Percentiles rank a stretch among this genome's conserved stretches.
Evolutionary conservation across 2,329 filamentous ascomycete genomes (phyloP).

Genomic region (Tympanopsis confertula): DNA sequence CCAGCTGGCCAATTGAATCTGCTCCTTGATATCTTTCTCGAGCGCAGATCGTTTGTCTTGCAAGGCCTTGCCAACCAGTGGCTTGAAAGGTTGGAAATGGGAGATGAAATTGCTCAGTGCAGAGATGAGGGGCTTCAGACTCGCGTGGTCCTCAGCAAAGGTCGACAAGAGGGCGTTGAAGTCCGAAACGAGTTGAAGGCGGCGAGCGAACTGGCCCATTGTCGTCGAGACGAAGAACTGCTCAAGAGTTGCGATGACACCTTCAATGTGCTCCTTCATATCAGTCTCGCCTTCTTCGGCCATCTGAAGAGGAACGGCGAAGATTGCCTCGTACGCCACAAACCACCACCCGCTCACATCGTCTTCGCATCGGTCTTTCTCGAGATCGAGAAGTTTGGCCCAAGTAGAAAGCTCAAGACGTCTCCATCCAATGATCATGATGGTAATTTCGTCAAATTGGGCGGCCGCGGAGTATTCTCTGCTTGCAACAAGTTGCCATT

Average conservation of each 20-base stretch:
- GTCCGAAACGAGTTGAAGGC: constrained; percentile 59
- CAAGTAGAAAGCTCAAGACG: constrained; percentile 85
- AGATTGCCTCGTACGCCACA: constrained; percentile 79
- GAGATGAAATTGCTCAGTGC: constrained; percentile 66
- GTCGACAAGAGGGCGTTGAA: constrained; percentile 53
- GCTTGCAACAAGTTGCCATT: constrained; percentile 85
- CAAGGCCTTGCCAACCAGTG: constrained; percentile 52
- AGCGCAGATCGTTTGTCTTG: constrained; percentile 56
- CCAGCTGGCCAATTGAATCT: constrained; percentile 91
- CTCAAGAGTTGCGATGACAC: constrained; percentile 65
- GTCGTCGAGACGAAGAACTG: constrained; percentile 70
- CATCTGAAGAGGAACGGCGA: constrained; percentile 63
- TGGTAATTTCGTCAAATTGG: constrained; percentile 68
- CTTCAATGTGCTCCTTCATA: constrained; percentile 50
- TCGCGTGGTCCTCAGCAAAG: constrained; percentile 45
- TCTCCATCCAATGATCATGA: constrained; percentile 76
- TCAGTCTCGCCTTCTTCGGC: constrained; percentile 39
- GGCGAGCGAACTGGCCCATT: constrained; percentile 66
- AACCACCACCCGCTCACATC: constrained; percentile 93
- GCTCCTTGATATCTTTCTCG: constrained; percentile 87
- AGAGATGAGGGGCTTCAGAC: constrained; percentile 43
- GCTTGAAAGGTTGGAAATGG: constrained; percentile 64
- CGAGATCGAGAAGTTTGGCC: constrained; percentile 77
- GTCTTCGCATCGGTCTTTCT: constrained; percentile 62
- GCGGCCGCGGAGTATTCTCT: constrained; percentile 58